Percentiles rank a stretch among this genome's conserved stretches.
phyloP scores from a whole-genome alignment of 164 flowering plant species.

The Aristolochia contorta region DNA sequence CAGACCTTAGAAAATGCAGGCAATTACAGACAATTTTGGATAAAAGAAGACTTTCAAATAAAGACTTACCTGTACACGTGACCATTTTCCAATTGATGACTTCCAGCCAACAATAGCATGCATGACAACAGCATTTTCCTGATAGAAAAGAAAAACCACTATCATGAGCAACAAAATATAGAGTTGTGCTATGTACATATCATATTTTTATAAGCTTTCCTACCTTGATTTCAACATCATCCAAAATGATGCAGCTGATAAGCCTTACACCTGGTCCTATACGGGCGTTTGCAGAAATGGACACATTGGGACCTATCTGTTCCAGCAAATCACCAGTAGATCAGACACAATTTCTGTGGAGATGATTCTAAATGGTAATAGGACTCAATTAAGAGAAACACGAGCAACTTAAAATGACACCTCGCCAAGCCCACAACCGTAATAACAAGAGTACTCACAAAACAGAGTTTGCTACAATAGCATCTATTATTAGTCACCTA shows the following conservation, averaged over 20 bases:
- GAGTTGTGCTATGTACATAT: neutral
- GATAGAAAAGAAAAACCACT: conserved; percentile 8
- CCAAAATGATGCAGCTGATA: conserved; percentile 79
- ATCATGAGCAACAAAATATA: conserved; percentile 1
- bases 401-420: too few relatives aligned
- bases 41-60: neutral
- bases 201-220: neutral
- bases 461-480: too few relatives aligned
- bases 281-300: conserved; percentile 96
- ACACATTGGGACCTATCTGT: conserved; percentile 97
- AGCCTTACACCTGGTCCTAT: conserved; percentile 92
- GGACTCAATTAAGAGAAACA: too few relatives aligned
- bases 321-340: neutral
- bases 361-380: too few relatives aligned
- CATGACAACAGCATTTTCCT: conserved; percentile 93
- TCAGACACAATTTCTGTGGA: too few relatives aligned
- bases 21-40: neutral
- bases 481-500: too few relatives aligned
- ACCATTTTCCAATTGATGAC: conserved; percentile 94
- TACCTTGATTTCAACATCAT: conserved; percentile 95
- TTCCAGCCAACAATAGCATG: conserved; percentile 97
- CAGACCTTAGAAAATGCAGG: neutral
- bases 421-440: too few relatives aligned
- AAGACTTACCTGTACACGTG: conserved; percentile 76
- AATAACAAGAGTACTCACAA: too few relatives aligned